Evolutionary conservation across 805 yeast genomes (phyloP).

Genomic region (Starmerella khaoyaiensis): DNA sequence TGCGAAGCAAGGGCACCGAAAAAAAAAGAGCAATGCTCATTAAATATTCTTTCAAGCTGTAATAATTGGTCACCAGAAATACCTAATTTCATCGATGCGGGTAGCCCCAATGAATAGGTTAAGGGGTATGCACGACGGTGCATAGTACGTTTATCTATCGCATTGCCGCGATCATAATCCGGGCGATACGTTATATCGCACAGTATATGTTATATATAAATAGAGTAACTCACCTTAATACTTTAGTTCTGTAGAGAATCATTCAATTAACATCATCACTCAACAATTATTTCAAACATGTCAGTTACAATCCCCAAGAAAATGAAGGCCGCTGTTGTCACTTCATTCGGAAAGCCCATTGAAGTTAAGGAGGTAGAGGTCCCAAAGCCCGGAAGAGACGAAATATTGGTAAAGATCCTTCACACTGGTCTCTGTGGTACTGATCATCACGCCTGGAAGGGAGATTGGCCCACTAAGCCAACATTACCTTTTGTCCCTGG

Average conservation of each 20-base stretch:
- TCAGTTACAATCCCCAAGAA: slow-evolving; percentile 13
- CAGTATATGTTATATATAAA: too few species aligned
- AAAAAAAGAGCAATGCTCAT: too few species aligned
- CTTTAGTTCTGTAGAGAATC: neutral
- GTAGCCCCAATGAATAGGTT: too few species aligned
- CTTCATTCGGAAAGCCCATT: slow-evolving; percentile 51
- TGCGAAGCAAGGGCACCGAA: too few species aligned
- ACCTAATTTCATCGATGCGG: too few species aligned
- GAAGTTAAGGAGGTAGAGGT: slow-evolving; percentile 64
- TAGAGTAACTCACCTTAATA: neutral
- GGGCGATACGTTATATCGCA: too few species aligned
- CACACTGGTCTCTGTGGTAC: slow-evolving; percentile 92
- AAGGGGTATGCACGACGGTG: too few species aligned
- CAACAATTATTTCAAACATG: neutral
- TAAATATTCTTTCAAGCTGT: too few species aligned
- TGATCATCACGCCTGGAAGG: slow-evolving; percentile 87
- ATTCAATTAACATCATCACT: neutral
- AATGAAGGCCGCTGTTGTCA: slow-evolving; percentile 53
- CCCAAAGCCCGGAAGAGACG: slow-evolving; percentile 64
- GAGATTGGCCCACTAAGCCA: slow-evolving; percentile 77
- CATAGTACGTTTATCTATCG: too few species aligned
- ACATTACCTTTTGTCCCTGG: slow-evolving; percentile 75
- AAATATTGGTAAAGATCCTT: slow-evolving; percentile 66
- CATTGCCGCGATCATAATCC: too few species aligned
- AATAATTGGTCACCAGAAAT: too few species aligned